phyloP scores from a whole-genome alignment of 805 yeast species.

The Candida chauliodis region DNA sequence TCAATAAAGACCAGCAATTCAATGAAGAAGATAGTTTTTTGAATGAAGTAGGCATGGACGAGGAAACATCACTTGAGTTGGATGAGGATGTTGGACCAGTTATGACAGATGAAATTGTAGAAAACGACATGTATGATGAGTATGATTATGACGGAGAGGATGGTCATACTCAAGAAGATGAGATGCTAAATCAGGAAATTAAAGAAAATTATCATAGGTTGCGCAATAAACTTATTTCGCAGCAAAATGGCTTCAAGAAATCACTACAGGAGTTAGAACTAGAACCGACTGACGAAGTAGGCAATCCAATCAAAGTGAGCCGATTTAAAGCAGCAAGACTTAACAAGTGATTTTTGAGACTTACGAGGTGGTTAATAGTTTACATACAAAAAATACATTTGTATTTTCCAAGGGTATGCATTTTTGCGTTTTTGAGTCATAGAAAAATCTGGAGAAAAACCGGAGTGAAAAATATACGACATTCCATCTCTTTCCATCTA shows the following conservation, averaged over 20 bases:
- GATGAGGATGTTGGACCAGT: constrained; percentile 32
- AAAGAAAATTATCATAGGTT: constrained; percentile 54
- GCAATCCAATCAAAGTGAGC: constrained; percentile 58
- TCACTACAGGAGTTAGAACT: constrained; percentile 50
- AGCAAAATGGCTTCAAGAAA: constrained; percentile 41
- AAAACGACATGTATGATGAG: constrained; percentile 34
- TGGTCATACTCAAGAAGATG: constrained; percentile 12
- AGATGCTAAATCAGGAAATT: constrained; percentile 46
- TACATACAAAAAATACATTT: no score
- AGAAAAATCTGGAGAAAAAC: no score
- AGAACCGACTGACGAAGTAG: constrained; percentile 67
- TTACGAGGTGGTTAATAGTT: no score
- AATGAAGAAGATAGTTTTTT: constrained; percentile 8
- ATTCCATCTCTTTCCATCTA: no score
- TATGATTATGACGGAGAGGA: constrained; percentile 21
- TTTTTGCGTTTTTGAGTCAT: no score
- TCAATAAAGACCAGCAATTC: constrained; percentile 2
- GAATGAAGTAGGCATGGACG: constrained; percentile 22
- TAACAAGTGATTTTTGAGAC: constrained; percentile 1
- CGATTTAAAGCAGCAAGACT: constrained; percentile 60
- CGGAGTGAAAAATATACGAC: no score
- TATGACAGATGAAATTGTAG: constrained; percentile 27
- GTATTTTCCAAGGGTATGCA: no score
- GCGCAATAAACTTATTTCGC: constrained; percentile 47
- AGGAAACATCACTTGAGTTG: constrained; percentile 25